These are phyloP conservation scores for Zangia roseola DNA, from an alignment of 768 basidiomycete genomes.

Conservation along the genomic window DNA sequence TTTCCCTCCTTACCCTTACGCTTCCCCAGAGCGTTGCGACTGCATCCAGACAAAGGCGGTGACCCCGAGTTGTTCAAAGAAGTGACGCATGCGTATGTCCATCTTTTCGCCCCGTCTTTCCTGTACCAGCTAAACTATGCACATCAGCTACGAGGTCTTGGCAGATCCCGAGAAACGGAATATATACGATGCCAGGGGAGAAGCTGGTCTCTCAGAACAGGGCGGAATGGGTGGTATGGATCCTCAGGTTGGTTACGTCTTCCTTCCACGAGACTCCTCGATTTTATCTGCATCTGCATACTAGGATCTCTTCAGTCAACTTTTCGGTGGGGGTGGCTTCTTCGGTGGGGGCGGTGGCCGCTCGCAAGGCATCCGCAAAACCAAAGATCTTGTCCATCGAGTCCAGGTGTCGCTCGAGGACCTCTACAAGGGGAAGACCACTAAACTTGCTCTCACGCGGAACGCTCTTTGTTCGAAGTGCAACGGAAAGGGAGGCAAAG, in stretches of 20 bases:
- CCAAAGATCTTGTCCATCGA: slow-evolving; percentile 97
- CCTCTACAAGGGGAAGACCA: slow-evolving; percentile 97
- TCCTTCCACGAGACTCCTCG: neutral
- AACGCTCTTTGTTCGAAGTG: slow-evolving; percentile 93
- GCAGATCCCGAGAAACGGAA: slow-evolving; percentile 82
- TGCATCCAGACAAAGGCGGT: slow-evolving; percentile 94
- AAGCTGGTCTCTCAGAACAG: slow-evolving; percentile 83
- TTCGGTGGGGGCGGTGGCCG: slow-evolving; percentile 68
- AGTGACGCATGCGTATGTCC: slow-evolving; percentile 87
- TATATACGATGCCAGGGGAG: slow-evolving; percentile 88
- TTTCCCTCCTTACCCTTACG: slow-evolving; percentile 3
- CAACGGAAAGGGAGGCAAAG: slow-evolving; percentile 96
- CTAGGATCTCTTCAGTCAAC: slow-evolving; percentile 93
- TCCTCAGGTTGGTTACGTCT: slow-evolving; percentile 65
- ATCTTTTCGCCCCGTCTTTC: neutral
- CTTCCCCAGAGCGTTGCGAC: slow-evolving; percentile 63
- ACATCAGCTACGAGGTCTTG: slow-evolving; percentile 83
- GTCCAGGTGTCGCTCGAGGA: slow-evolving; percentile 97
- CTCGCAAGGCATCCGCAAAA: slow-evolving; percentile 79
- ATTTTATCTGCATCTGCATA: neutral
- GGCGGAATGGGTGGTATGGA: slow-evolving; percentile 97
- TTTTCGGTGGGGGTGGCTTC: slow-evolving; percentile 85
- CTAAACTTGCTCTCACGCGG: slow-evolving; percentile 94
- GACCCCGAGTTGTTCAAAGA: slow-evolving; percentile 98
- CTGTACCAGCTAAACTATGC: neutral